Evolutionary conservation across 768 basidiomycete species (phyloP).

Genomic region (Boletus subcaerulescens): DNA sequence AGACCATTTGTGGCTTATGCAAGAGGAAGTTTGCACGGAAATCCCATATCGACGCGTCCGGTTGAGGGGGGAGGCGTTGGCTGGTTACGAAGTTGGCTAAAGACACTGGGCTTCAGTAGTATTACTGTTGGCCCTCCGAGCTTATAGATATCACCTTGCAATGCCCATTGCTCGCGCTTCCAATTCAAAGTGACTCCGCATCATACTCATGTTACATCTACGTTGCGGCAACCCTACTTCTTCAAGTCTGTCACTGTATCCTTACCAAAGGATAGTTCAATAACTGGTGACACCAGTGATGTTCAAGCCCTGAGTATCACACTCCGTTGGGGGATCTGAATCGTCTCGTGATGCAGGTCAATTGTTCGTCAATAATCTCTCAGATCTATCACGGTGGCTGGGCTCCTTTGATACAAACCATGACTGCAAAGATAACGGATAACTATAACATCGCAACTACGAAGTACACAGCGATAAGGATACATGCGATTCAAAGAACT

Average conservation of each 20-base stretch:
- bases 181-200: too few species aligned
- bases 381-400: too few species aligned
- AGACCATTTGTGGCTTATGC: conserved; percentile 26
- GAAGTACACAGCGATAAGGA: neutral
- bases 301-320: too few species aligned
- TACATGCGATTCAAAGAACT: neutral
- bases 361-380: too few species aligned
- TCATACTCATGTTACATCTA: too few species aligned
- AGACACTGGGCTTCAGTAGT: conserved; percentile 28
- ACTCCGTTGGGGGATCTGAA: too few species aligned
- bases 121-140: conserved; percentile 27
- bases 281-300: too few species aligned
- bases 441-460: neutral
- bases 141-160: conserved; percentile 8
- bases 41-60: conserved; percentile 7
- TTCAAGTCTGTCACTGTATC: too few species aligned
- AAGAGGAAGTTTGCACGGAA: conserved; percentile 15
- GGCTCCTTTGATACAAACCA: too few species aligned
- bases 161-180: neutral
- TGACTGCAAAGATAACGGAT: neutral
- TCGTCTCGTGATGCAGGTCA: too few species aligned
- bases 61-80: conserved; percentile 30
- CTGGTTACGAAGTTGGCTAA: conserved; percentile 30
- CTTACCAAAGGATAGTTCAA: too few species aligned
- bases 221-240: too few species aligned